Percentiles rank a stretch among this genome's conserved stretches.
Evolutionary conservation across 148 eudicot genomes (phyloP).

Genomic region (Rheum nobile): DNA sequence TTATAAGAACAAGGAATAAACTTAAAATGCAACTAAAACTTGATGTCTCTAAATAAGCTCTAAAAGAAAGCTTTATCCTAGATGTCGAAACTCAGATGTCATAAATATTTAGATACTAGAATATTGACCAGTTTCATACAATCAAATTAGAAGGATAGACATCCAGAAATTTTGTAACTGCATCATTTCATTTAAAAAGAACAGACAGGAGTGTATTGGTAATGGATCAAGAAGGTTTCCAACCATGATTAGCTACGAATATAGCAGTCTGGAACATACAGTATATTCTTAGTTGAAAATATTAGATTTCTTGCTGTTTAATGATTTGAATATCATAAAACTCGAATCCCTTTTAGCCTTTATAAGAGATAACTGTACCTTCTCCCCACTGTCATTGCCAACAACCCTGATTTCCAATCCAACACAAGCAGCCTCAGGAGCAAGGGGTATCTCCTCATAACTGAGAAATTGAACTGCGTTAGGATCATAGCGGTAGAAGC

Average conservation of each 20-base stretch:
- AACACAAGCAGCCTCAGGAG: conserved; percentile 96
- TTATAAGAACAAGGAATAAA: background rate
- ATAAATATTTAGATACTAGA: too few species aligned
- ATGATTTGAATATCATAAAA: background rate
- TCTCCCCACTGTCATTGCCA: conserved; percentile 99
- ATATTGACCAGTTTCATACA: background rate
- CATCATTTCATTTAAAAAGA: background rate
- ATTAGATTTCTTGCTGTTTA: background rate
- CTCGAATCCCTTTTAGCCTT: background rate
- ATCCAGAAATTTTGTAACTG: background rate
- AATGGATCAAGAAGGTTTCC: background rate
- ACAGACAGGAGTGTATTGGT: background rate
- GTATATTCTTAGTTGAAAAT: background rate
- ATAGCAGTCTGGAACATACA: background rate
- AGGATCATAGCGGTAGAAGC: conserved; percentile 93
- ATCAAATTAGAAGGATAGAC: background rate
- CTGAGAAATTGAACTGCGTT: conserved; percentile 66
- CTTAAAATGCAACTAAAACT: background rate
- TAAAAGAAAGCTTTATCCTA: background rate
- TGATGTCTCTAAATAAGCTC: background rate
- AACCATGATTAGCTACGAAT: background rate
- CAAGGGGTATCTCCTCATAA: conserved; percentile 97
- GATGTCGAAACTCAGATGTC: background rate
- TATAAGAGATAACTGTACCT: conserved; percentile 32
- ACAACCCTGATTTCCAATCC: conserved; percentile 98